Percentiles rank a stretch among this genome's conserved stretches.
phyloP scores from a whole-genome alignment of 306 rosid genomes.

The Quercus wislizeni region DNA sequence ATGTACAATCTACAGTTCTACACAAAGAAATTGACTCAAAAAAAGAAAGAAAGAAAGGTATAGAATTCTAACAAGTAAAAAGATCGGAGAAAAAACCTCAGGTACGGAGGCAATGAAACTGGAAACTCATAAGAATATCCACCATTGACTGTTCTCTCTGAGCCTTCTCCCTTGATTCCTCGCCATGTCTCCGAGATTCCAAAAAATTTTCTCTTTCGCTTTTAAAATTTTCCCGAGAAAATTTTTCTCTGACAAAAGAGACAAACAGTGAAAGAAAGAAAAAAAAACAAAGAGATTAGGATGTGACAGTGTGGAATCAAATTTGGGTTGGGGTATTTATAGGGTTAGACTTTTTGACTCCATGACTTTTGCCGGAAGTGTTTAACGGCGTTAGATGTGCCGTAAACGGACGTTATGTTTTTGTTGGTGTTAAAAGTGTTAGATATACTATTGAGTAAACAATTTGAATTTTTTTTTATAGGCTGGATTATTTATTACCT shows the following conservation, averaged over 20 bases:
- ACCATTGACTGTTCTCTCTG: constrained; percentile 5
- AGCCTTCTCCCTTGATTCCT: neutral
- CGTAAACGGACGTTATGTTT: neutral
- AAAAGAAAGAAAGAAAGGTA: neutral
- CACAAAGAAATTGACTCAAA: neutral
- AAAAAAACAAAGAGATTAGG: neutral
- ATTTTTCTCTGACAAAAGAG: neutral
- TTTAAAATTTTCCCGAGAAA: neutral
- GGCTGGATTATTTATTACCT: no score
- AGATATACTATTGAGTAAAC: no score
- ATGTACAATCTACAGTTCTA: neutral
- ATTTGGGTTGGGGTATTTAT: neutral
- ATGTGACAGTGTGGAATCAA: neutral
- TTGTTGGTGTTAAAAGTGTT: no score
- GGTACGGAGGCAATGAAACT: constrained; percentile 21
- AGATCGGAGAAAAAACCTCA: constrained; percentile 29
- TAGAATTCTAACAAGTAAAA: constrained; percentile 29
- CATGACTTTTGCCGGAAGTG: neutral
- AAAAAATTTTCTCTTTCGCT: neutral
- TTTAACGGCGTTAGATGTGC: constrained; percentile 4
- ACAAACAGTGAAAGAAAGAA: neutral
- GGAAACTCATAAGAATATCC: constrained; percentile 1
- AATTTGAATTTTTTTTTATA: no score
- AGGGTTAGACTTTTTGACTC: neutral
- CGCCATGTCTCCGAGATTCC: constrained; percentile 15